Conservation (phyloP, 768 basidiomycete genomes). For the Neoboletus subvelutipes region DNA sequence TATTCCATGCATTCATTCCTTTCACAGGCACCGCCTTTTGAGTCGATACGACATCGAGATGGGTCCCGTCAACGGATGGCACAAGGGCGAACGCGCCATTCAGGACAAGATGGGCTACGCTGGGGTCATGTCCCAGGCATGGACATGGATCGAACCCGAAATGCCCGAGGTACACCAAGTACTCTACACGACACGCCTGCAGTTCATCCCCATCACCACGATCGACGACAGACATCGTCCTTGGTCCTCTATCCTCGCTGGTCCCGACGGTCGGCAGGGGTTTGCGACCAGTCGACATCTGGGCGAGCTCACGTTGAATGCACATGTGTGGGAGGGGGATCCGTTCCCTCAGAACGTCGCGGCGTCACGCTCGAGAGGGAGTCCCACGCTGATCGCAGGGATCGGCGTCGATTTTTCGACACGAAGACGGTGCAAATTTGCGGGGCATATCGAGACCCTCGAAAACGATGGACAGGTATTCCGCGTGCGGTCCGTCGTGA, state of each 20-base stretch:
- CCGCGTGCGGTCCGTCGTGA: slow-evolving; percentile 39
- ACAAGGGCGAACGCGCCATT: slow-evolving; percentile 49
- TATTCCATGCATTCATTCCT: neutral
- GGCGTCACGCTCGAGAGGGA: neutral
- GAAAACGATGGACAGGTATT: slow-evolving; percentile 33
- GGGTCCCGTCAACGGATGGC: slow-evolving; percentile 37
- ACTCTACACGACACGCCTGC: slow-evolving; percentile 49
- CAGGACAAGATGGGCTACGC: slow-evolving; percentile 48
- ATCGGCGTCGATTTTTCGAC: slow-evolving; percentile 63
- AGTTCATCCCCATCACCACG: slow-evolving; percentile 57
- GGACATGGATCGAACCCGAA: slow-evolving; percentile 42
- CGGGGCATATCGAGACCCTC: slow-evolving; percentile 45
- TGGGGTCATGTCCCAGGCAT: slow-evolving; percentile 37
- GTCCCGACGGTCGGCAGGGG: slow-evolving; percentile 43
- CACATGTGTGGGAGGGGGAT: slow-evolving; percentile 54
- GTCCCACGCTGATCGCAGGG: slow-evolving; percentile 47
- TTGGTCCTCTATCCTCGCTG: slow-evolving; percentile 58
- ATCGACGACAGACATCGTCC: slow-evolving; percentile 51
- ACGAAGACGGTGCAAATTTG: slow-evolving; percentile 62
- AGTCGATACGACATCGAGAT: slow-evolving; percentile 6
- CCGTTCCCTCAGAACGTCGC: slow-evolving; percentile 44
- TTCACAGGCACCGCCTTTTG: neutral
- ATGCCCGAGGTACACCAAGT: slow-evolving; percentile 49
- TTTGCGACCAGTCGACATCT: slow-evolving; percentile 40
- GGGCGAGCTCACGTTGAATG: slow-evolving; percentile 39